Base-by-base conservation (phyloP, 768 basidiomycete species). In the Glaciozyma antarctica region DNA sequence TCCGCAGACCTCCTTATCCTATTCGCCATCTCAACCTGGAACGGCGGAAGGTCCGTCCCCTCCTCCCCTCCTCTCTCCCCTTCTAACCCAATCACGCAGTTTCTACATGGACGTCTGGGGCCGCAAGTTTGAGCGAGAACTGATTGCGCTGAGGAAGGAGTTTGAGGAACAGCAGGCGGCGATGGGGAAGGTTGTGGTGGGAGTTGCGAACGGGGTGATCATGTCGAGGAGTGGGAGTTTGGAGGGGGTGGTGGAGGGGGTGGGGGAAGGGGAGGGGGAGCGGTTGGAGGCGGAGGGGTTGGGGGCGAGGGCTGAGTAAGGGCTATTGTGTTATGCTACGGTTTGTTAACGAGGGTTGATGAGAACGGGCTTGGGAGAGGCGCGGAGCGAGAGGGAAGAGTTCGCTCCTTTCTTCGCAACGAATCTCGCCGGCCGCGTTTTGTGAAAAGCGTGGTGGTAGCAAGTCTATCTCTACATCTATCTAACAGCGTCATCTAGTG, bases 21-120 rank as follows among this genome's bases (percentile, higher is more conserved):
- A 52, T 89, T 97, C 73, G 79, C 82, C 21, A 88, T 91, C 53
- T 88, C 88, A 65, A 90, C 88, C 0, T 98, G 92, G 92, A 98
- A 97, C 74, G 93, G 93, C 15, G 91, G 55, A n/a, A 9, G 12
- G 38, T 38, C 34, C 75, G 19, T 67, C 62, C 21, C 51, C 1
- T 16, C 15, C 24, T 21, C 30, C 19, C 13, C 43, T 24, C 8
- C n/a, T 21, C 4, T 15, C 55, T 24, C 44, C 24, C 15, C 41
- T 44, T 17, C 24, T n/a, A 13, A 16, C 21, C 30, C 52, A 6
- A 8, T 21, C 19, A 22, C 32, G 62, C 1, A 57, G 53, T 0
- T 70, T 70, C 63, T 70, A 70, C 62, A 45, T 65, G 61, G 26
- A 63, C n/a, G 64, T 69, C 28, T 69, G 63, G 44, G 60, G 58